A percentile compares a stretch with the other conserved stretches of the same genome.
phyloP scores from a whole-genome alignment of 2,329 filamentous ascomycete species.

The Pseudopyrenochaeta lycopersici region DNA sequence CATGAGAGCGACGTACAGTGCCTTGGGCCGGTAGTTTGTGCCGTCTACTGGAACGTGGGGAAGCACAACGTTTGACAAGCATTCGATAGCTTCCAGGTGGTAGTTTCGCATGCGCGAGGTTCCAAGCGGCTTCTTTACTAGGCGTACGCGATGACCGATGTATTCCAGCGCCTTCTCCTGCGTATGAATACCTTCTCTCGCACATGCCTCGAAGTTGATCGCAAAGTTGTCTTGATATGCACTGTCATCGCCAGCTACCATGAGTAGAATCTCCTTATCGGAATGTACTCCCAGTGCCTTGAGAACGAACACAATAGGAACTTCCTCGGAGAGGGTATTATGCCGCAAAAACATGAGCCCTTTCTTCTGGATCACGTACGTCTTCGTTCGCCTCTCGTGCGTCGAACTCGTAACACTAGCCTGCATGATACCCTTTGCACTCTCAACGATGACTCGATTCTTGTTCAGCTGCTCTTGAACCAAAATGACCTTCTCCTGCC shows the following conservation, averaged over 20 bases:
- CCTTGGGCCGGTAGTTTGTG: constrained; percentile 96
- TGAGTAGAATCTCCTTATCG: constrained; percentile 91
- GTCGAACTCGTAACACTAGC: constrained; percentile 94
- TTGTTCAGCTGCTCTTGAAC: constrained; percentile 99
- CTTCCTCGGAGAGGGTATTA: constrained; percentile 89
- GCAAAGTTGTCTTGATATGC: constrained; percentile 94
- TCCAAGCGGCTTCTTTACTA: constrained; percentile 72
- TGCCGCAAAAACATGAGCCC: constrained; percentile 88
- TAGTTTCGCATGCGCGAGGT: constrained; percentile 73
- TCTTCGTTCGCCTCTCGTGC: constrained; percentile 97
- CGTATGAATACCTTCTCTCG: constrained; percentile 84
- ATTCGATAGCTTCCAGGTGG: constrained; percentile 91
- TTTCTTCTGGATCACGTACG: constrained; percentile 93
- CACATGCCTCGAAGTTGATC: constrained; percentile 92
- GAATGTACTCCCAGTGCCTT: constrained; percentile 94
- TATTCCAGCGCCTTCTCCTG: constrained; percentile 97
- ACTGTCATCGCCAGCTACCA: constrained; percentile 87
- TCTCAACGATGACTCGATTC: constrained; percentile 97
- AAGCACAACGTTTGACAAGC: constrained; percentile 89
- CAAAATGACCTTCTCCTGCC: constrained; percentile 97
- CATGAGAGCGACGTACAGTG: constrained; percentile 96
- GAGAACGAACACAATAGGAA: constrained; percentile 93
- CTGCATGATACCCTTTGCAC: constrained; percentile 92
- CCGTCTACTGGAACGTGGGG: constrained; percentile 92
- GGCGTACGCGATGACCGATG: constrained; percentile 79